These are phyloP conservation scores for Cryptococcus sp. DNA, from an alignment of 1,284 basidiomycete species.

Conservation along the genomic window DNA sequence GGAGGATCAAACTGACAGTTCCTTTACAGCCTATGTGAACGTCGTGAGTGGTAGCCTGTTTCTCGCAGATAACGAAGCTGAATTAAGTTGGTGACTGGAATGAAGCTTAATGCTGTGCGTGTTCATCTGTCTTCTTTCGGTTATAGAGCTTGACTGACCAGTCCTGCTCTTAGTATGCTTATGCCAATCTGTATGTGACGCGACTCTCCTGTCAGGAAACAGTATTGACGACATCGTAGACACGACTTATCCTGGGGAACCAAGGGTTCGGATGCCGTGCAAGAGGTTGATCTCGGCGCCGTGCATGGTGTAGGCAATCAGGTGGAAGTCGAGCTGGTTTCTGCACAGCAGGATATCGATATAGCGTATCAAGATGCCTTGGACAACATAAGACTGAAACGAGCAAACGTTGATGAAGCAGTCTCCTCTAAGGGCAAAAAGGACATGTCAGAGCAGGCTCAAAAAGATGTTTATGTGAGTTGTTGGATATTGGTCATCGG, in stretches of 20 bases:
- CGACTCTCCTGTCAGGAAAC: neutral
- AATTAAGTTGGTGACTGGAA: constrained; percentile 1
- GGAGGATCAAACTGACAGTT: too few relatives aligned
- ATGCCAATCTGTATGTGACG: constrained; percentile 65
- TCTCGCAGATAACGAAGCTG: neutral
- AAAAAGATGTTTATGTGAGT: constrained; percentile 76
- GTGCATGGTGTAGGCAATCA: constrained; percentile 64
- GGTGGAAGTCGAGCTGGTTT: constrained; percentile 85
- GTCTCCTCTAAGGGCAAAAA: constrained; percentile 56
- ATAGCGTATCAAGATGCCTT: constrained; percentile 86
- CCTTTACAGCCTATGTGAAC: constrained; percentile 44
- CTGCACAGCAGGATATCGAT: constrained; percentile 84
- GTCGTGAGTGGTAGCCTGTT: constrained; percentile 27
- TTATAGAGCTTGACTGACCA: too few relatives aligned
- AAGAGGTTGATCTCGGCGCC: constrained; percentile 72
- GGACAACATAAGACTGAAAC: constrained; percentile 63
- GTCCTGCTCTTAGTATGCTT: constrained; percentile 37
- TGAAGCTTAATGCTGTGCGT: constrained; percentile 44
- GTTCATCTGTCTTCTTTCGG: neutral
- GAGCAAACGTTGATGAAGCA: constrained; percentile 35
- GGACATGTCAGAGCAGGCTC: constrained; percentile 62
- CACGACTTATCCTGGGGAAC: constrained; percentile 77
- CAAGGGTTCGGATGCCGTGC: constrained; percentile 67
- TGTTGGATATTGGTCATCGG: neutral
- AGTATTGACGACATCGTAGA: constrained; percentile 55